Evolutionary conservation across 192 early-diverging fungal genomes (phyloP).

Genomic region (Phycomyces nitens): DNA sequence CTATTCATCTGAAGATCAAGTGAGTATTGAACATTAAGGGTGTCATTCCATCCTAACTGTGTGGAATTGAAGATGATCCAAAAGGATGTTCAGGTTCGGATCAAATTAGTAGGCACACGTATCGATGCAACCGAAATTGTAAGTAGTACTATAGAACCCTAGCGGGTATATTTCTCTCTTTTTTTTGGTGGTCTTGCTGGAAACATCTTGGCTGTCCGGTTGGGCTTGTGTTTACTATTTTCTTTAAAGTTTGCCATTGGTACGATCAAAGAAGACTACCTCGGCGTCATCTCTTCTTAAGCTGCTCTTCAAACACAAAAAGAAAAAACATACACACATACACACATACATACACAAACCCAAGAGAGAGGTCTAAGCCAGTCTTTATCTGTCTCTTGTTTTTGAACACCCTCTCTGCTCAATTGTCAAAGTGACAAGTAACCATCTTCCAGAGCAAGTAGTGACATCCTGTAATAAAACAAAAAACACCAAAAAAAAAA

Average conservation of each 20-base stretch:
- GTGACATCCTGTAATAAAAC: too few species aligned
- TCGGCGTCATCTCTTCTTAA: constrained; percentile 64
- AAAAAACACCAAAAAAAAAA: too few species aligned
- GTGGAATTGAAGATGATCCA: constrained; percentile 56
- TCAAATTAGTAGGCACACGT: constrained; percentile 88
- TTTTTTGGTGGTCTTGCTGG: constrained; percentile 8
- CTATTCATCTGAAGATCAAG: constrained; percentile 76
- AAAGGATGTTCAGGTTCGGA: constrained; percentile 79
- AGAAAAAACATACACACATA: neutral
- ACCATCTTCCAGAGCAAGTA: too few species aligned
- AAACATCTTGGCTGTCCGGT: neutral
- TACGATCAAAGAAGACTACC: constrained; percentile 96
- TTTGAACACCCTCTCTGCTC: too few species aligned
- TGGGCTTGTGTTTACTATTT: neutral
- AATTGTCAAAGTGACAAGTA: too few species aligned
- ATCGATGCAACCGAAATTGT: constrained; percentile 92
- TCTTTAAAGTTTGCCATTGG: constrained; percentile 80
- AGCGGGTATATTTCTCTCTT: constrained; percentile 17
- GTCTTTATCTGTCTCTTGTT: too few species aligned
- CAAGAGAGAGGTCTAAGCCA: neutral
- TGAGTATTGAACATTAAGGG: neutral
- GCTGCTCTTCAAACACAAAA: neutral
- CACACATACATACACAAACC: neutral
- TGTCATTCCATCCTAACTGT: neutral
- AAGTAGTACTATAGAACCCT: constrained; percentile 37